Conservation (phyloP, 2,329 filamentous ascomycete species). For the Delphinella strobiligena region DNA sequence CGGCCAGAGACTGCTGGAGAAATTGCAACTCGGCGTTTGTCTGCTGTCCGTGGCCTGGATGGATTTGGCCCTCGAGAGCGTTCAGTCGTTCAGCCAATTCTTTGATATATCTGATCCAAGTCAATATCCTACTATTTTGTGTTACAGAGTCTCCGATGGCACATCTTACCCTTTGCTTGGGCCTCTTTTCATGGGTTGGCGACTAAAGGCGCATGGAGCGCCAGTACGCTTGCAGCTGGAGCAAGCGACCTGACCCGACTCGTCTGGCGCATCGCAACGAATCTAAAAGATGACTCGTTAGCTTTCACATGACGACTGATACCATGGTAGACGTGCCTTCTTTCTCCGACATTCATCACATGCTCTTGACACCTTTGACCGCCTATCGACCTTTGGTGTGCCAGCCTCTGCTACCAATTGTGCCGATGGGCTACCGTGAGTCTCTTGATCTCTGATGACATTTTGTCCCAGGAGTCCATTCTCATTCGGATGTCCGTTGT, state of each 20-base stretch:
- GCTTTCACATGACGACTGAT: not conserved
- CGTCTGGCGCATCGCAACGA: conserved; percentile 71
- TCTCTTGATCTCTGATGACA: not conserved
- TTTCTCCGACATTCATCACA: conserved; percentile 14
- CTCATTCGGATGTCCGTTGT: not conserved
- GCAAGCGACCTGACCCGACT: conserved; percentile 61
- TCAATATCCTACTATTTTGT: not conserved
- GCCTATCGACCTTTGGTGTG: conserved; percentile 7
- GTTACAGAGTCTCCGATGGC: not conserved
- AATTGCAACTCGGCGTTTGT: conserved; percentile 19
- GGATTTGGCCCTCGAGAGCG: conserved; percentile 66
- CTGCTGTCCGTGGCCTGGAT: conserved; percentile 17
- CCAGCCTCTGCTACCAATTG: conserved; percentile 3
- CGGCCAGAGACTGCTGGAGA: conserved; percentile 18
- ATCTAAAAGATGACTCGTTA: conserved; percentile 36
- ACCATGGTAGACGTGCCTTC: conserved; percentile 10
- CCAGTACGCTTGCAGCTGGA: conserved; percentile 68
- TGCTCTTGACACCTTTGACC: conserved; percentile 12
- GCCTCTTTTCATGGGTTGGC: conserved; percentile 68
- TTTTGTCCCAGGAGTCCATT: conserved; percentile 1
- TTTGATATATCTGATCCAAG: conserved; percentile 55
- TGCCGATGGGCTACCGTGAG: conserved; percentile 8
- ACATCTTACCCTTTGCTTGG: conserved; percentile 53
- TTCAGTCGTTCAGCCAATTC: conserved; percentile 78
- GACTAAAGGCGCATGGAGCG: conserved; percentile 72